phyloP scores from a whole-genome alignment of 495 filamentous ascomycete genomes.

The Annulohypoxylon moriforme region DNA sequence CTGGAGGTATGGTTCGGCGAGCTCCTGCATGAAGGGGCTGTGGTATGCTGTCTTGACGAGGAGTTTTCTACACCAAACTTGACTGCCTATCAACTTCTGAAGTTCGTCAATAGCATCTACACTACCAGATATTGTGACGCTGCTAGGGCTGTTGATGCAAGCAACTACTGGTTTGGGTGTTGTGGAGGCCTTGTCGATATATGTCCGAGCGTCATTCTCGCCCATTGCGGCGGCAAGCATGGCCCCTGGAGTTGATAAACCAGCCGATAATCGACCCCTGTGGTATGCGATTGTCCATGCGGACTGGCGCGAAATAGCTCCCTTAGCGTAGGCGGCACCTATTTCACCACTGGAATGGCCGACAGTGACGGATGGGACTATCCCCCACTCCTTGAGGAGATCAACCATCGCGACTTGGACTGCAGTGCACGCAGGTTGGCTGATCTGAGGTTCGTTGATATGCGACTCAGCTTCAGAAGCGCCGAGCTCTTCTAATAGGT shows the following conservation, averaged over 20 bases:
- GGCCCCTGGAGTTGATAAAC: slow-evolving; percentile 44
- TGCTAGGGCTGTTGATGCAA: slow-evolving; percentile 62
- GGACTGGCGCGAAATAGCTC: slow-evolving; percentile 55
- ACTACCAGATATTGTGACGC: slow-evolving; percentile 60
- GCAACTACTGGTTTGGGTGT: slow-evolving; percentile 50
- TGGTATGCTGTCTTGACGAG: slow-evolving; percentile 57
- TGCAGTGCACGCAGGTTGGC: slow-evolving; percentile 58
- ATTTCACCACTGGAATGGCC: slow-evolving; percentile 74
- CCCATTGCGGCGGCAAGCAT: slow-evolving; percentile 59
- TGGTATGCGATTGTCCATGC: slow-evolving; percentile 64
- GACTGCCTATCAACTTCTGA: slow-evolving; percentile 37
- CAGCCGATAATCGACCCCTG: slow-evolving; percentile 46
- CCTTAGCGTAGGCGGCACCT: slow-evolving; percentile 59
- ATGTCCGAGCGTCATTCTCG: slow-evolving; percentile 39
- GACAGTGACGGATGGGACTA: slow-evolving; percentile 59
- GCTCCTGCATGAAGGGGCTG: slow-evolving; percentile 54
- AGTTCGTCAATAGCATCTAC: slow-evolving; percentile 48
- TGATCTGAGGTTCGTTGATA: slow-evolving; percentile 48
- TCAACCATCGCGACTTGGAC: slow-evolving; percentile 66
- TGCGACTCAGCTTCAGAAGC: slow-evolving; percentile 36
- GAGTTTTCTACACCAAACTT: slow-evolving; percentile 55
- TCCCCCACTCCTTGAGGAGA: slow-evolving; percentile 60
- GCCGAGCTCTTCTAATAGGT: slow-evolving; percentile 43
- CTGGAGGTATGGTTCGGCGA: slow-evolving; percentile 52
- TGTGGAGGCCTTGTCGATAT: slow-evolving; percentile 44